Conservation (phyloP, 805 yeast species). For the Candida ascalaphidarum region DNA sequence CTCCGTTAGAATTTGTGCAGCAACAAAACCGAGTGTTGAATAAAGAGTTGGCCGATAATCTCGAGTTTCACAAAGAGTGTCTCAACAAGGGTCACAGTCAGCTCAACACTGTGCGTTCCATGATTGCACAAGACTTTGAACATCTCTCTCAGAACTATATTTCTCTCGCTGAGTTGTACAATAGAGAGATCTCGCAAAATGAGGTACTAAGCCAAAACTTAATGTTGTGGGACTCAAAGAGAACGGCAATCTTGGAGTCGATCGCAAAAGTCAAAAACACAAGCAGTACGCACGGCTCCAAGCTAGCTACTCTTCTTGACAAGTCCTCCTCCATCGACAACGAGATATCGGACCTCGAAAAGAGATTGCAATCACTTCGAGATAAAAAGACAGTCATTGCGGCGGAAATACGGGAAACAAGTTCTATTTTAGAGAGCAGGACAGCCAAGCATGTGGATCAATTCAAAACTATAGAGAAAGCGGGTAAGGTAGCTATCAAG, state of each 20-base stretch:
- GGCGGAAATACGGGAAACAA: slow-evolving; percentile 35
- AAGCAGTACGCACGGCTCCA: slow-evolving; percentile 33
- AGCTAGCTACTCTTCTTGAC: slow-evolving; percentile 24
- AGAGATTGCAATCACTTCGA: slow-evolving; percentile 20
- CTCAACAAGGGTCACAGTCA: slow-evolving; percentile 7
- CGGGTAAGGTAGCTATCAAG: slow-evolving; percentile 26
- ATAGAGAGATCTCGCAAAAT: slow-evolving; percentile 23
- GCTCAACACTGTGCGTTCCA: slow-evolving; percentile 2
- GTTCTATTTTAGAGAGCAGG: slow-evolving; percentile 42
- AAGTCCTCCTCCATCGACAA: slow-evolving; percentile 22
- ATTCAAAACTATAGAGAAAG: slow-evolving; percentile 27
- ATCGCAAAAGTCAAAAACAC: slow-evolving; percentile 32
- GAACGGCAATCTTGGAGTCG: slow-evolving; percentile 21
- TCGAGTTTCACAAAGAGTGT: too few species aligned
- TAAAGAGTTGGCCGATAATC: too few species aligned
- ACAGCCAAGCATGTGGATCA: slow-evolving; percentile 36
- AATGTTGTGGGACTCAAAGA: slow-evolving; percentile 31
- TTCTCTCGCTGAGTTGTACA: slow-evolving; percentile 39
- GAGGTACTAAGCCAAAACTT: slow-evolving; percentile 19
- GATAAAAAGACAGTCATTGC: slow-evolving; percentile 23
- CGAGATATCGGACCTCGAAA: slow-evolving; percentile 32
- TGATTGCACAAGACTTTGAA: slow-evolving; percentile 1
- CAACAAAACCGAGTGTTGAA: too few species aligned
- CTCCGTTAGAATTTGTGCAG: too few species aligned
- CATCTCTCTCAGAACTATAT: slow-evolving; percentile 33